Base-by-base conservation (phyloP, 2,329 filamentous ascomycete species). In the Talaromyces sp. region DNA sequence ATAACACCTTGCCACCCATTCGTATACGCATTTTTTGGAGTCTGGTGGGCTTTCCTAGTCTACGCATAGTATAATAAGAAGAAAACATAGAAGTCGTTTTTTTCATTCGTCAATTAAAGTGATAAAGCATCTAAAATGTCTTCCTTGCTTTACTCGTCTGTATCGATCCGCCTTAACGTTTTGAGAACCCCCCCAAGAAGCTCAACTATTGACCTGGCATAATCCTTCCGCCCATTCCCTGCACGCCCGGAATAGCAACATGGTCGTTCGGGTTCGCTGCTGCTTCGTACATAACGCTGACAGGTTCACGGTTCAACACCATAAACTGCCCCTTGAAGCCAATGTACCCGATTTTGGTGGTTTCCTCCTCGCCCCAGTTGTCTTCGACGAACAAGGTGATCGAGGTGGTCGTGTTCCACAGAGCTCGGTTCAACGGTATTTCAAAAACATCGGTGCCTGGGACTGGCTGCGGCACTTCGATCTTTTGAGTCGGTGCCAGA, bases 321-420 rank as follows among this genome's bases (percentile, higher is more conserved):
- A 95, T 95, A 82, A 91, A 98, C 76, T 96, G 91, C 26, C 95
- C 95, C 77, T 91, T 93, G 80, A 99, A 98, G 0, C 90, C 95
- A 60, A 98, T 65, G 77, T 97, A 99, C 63, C 82, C 87, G 1
- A 98, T 74, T 55, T 86, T 83, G 51, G 90, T 93, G 59, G 89
- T 86, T 59, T 96, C 90, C 71, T 93, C 90, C 14, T 91, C 89
- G 0, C 86, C 91, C 76, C 93, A 96, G 72, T 98, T 99, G 73
- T 97, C 91, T 68, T 90, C 88, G 68, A 98, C 89, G 79, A 98
- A 98, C 55, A 99, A 80, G 14, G 88, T 86, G 63, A 99, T 79
- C 21, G 84, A 87, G 54, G 90, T 89, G n/a, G 93, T 91, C 27
- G 88, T 89, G 66, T 89, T 91, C 82, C 97, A 99, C 24, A 90